phyloP scores from a whole-genome alignment of 345 rosid species.

The Citrus maxima region DNA sequence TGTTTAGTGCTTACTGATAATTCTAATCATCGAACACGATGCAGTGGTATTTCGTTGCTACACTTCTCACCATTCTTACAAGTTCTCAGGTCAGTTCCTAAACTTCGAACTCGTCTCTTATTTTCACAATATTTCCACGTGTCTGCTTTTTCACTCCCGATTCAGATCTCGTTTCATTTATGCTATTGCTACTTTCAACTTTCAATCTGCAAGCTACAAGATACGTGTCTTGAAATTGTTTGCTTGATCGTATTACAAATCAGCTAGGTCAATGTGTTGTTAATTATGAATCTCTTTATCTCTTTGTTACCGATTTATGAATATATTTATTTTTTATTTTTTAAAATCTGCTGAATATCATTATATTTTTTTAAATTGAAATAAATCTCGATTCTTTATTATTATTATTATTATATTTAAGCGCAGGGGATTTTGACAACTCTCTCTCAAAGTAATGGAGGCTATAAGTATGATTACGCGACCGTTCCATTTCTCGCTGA shows the following conservation, averaged over 20 bases:
- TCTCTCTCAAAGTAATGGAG: slow-evolving; percentile 87
- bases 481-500: slow-evolving; percentile 96
- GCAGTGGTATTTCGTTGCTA: slow-evolving; percentile 52
- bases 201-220: not conserved
- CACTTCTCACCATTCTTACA: slow-evolving; percentile 49
- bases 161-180: not conserved
- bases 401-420: not conserved
- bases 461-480: slow-evolving; percentile 82
- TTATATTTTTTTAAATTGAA: not conserved
- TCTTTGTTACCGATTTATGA: not conserved
- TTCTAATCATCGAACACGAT: slow-evolving; percentile 17
- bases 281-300: not conserved
- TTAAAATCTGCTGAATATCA: not conserved
- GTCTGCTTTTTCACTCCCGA: not conserved
- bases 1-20: no score
- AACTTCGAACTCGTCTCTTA: not conserved
- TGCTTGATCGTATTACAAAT: not conserved
- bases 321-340: not conserved
- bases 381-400: not conserved
- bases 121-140: not conserved
- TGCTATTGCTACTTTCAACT: not conserved
- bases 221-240: not conserved
- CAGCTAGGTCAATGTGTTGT: not conserved
- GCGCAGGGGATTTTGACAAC: slow-evolving; percentile 86
- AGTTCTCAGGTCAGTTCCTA: slow-evolving; percentile 43